Conservation (phyloP, 1,284 basidiomycete species). For the Trametes sp. region DNA sequence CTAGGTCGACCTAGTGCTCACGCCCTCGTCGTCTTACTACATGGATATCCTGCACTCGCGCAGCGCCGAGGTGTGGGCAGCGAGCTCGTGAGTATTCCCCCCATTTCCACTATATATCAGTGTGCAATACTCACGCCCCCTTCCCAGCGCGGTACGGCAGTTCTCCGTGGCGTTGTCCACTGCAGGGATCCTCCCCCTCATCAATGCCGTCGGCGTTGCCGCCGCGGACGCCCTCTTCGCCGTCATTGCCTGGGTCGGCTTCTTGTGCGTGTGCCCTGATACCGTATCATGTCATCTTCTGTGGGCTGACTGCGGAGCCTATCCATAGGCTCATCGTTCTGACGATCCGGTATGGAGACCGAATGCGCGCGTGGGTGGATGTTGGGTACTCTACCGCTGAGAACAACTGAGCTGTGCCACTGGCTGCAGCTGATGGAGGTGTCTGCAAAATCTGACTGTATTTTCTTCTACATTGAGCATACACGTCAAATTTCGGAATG, state of each 20-base stretch:
- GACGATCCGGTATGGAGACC: conserved; percentile 54
- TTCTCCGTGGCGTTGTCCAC: conserved; percentile 48
- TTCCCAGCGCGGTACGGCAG: conserved; percentile 50
- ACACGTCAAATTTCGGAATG: no score
- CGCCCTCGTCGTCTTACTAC: conserved; percentile 60
- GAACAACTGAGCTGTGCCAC: conserved; percentile 32
- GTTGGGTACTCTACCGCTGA: conserved; percentile 48
- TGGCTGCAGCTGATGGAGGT: no score
- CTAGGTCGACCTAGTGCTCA: conserved; percentile 55
- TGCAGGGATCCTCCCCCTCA: conserved; percentile 56
- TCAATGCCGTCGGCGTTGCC: conserved; percentile 60
- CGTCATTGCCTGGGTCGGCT: conserved; percentile 51
- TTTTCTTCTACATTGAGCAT: no score
- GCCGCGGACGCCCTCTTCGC: conserved; percentile 59
- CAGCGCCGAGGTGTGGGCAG: conserved; percentile 61
- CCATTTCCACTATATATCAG: neutral
- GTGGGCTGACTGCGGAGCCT: conserved; percentile 33
- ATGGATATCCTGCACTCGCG: conserved; percentile 62
- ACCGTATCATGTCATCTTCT: neutral
- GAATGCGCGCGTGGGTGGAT: conserved; percentile 56
- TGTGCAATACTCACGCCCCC: neutral
- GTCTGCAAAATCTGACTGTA: no score
- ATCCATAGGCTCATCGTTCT: conserved; percentile 50
- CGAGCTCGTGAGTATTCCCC: conserved; percentile 43
- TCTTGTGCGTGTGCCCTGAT: conserved; percentile 45